phyloP scores from a whole-genome alignment of 352 stramenopile genomes.

The Pythium oligandrum region DNA sequence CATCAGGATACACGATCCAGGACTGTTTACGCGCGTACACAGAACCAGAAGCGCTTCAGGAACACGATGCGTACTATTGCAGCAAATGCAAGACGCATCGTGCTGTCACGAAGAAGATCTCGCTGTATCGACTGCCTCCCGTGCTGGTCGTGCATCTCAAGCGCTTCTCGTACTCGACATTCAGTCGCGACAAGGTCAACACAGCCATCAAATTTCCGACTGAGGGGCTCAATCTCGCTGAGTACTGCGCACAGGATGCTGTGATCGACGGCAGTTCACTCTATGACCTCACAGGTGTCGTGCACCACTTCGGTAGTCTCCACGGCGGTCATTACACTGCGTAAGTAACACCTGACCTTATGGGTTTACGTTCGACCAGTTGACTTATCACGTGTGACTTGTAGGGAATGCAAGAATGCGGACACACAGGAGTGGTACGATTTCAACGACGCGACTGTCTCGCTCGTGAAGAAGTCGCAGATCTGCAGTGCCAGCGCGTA shows the following conservation, averaged over 20 bases:
- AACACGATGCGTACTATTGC: slow-evolving; percentile 73
- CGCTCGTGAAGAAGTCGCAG: slow-evolving; percentile 57
- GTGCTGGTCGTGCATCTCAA: slow-evolving; percentile 89
- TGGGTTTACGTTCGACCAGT: background rate
- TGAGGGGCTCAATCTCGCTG: slow-evolving; percentile 52
- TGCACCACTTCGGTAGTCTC: slow-evolving; percentile 75
- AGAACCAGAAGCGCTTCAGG: slow-evolving; percentile 53
- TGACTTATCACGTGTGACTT: background rate
- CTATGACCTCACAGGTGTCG: slow-evolving; percentile 77
- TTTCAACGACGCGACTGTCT: slow-evolving; percentile 75
- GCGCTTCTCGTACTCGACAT: slow-evolving; percentile 79
- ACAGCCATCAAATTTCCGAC: slow-evolving; percentile 59
- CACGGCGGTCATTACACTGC: slow-evolving; percentile 84
- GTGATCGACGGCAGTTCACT: slow-evolving; percentile 61
- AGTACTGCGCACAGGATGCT: slow-evolving; percentile 63
- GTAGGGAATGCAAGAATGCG: slow-evolving; percentile 60
- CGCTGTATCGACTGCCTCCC: slow-evolving; percentile 67
- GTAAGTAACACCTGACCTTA: slow-evolving; percentile 22
- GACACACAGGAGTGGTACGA: slow-evolving; percentile 75
- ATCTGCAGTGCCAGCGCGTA: slow-evolving; percentile 63
- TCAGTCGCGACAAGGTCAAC: slow-evolving; percentile 74
- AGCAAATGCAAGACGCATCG: slow-evolving; percentile 68
- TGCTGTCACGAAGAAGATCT: slow-evolving; percentile 69
- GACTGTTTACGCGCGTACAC: slow-evolving; percentile 74
- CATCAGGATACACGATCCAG: slow-evolving; percentile 38